Evolutionary conservation across 345 rosid genomes (phyloP), one percentile per base, ranked within the genome.

Genomic region (Pseudoturritis turrita): DNA sequence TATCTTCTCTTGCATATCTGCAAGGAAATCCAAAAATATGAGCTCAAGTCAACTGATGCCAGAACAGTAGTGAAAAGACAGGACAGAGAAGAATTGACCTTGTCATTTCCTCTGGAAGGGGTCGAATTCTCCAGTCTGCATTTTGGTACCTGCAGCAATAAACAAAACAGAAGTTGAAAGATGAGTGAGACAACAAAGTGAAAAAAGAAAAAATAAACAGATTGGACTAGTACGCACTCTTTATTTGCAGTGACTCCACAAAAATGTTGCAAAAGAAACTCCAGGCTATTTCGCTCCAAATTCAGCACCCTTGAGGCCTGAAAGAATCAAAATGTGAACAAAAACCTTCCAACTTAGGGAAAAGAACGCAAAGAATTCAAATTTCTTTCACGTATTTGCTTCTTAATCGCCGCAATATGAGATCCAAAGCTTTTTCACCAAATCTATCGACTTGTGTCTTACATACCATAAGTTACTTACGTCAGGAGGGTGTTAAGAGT

Each of bases 1-100:
- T 95, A 72, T 91, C 99, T 77, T 95, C 98, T 81, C 98, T 84
- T 63, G 90, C 99, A 84, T 95, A 95, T 87, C 99, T 95, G 86
- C 70, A 81, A 68, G 37, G 33, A 51, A 65, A 68, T 62, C 19
- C 45, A 59, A 41, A 45, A 17, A 19, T 15, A 41, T 36, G 41
- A 72, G 69, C 39, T 72, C 52, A 41, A 59, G 45, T 25, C 25
- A 52, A 43, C 64, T 43, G 31, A 51, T 62, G 57, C 31, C 58
- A 65, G 55, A 50, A 43, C 49, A 29, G 29, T 44, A 58, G 46
- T 3, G 61, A 58, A 63, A 43, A 53, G 56, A 50, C 45, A 35
- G 10, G 73, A 35, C 21, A 45, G 66, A 44, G 39, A 68, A 36
- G 31, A 73, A 60, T 21, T 36, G 23, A 91, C 99, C 96, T 88